Conservation (phyloP, 306 rosid genomes). For the Trichosanthes truncata region DNA sequence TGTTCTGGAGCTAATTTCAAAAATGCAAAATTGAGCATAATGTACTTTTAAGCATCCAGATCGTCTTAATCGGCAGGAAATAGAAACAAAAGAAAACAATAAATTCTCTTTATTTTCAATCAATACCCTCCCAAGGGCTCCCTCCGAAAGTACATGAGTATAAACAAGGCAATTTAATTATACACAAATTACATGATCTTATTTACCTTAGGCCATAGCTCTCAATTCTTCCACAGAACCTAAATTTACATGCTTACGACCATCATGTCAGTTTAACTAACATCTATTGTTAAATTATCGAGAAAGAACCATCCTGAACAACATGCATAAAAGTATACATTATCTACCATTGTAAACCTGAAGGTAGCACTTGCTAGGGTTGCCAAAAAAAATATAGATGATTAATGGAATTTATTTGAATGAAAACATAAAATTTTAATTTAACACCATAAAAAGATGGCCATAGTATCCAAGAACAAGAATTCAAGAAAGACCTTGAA, state of each 20-base stretch:
- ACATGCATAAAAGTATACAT: neutral
- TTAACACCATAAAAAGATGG: slow-evolving; percentile 8
- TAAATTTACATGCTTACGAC: neutral
- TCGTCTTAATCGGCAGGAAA: neutral
- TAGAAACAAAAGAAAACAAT: neutral
- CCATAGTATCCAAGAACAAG: slow-evolving; percentile 18
- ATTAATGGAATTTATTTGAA: neutral
- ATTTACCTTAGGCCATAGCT: neutral
- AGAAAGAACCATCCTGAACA: neutral
- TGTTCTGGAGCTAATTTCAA: neutral
- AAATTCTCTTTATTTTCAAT: neutral
- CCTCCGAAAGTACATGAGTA: neutral
- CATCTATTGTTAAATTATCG: neutral
- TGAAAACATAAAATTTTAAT: neutral
- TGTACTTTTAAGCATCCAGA: neutral
- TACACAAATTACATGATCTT: neutral
- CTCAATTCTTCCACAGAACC: neutral
- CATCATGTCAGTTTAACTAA: neutral
- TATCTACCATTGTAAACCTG: neutral
- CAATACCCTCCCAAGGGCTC: neutral
- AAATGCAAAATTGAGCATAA: neutral
- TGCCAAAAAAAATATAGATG: neutral
- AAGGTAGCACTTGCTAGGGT: neutral
- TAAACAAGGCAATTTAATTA: neutral
- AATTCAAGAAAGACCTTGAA: slow-evolving; percentile 68